These are phyloP conservation scores for Syncephalastrum monosporum DNA, from an alignment of 371 early-diverging fungal species.

Conservation along the genomic window DNA sequence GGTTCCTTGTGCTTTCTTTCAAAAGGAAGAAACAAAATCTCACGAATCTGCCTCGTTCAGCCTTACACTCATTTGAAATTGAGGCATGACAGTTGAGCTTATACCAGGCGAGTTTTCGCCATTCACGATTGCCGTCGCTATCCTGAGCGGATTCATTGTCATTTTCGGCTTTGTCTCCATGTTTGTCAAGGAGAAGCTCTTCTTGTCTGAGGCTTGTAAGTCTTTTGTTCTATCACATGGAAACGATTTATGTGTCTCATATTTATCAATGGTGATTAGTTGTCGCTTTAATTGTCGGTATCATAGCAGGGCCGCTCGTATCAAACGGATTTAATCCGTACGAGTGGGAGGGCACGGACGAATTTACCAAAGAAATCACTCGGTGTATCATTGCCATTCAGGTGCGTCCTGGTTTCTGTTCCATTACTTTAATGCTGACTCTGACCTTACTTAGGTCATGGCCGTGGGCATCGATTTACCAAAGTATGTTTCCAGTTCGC, in stretches of 20 bases:
- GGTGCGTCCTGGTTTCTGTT: conserved; percentile 24
- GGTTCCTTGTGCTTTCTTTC: neutral
- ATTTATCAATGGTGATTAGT: conserved; percentile 35
- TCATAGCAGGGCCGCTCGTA: conserved; percentile 78
- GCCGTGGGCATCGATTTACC: conserved; percentile 86
- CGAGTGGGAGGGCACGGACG: conserved; percentile 48
- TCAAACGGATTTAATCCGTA: conserved; percentile 65
- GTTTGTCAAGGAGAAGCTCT: conserved; percentile 87
- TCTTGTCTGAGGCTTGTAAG: conserved; percentile 87
- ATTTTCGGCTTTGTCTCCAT: conserved; percentile 88
- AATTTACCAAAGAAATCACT: conserved; percentile 70
- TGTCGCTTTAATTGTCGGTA: conserved; percentile 90
- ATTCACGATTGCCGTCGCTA: conserved; percentile 47
- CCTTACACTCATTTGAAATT: too few species aligned
- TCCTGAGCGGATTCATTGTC: conserved; percentile 85
- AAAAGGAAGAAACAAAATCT: conserved; percentile 6
- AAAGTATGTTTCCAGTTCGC: conserved; percentile 41
- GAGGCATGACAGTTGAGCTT: conserved; percentile 33
- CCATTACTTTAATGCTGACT: neutral
- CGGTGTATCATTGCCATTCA: conserved; percentile 82
- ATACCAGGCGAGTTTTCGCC: conserved; percentile 51
- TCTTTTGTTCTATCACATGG: conserved; percentile 2
- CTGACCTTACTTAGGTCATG: conserved; percentile 63
- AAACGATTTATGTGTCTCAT: neutral
- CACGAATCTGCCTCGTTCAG: neutral